Evolutionary conservation across 1,139 yeast genomes (phyloP).

Genomic region (Debaryomyces nepalensis): DNA sequence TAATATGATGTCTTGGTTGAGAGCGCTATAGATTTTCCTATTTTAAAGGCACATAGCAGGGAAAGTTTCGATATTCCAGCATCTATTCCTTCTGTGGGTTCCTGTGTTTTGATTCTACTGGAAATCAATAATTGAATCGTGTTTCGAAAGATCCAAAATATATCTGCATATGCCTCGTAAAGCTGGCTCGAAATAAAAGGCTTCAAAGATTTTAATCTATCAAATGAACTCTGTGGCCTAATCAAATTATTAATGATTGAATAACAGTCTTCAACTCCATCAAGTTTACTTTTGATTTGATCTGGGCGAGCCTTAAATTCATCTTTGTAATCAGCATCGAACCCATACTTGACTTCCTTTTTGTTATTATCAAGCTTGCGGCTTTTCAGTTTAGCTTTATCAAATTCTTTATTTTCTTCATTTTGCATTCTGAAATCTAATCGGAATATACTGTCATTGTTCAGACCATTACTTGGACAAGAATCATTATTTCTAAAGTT

Average conservation of each 20-base stretch:
- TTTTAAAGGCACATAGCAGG: conserved; percentile 31
- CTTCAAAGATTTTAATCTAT: conserved; percentile 31
- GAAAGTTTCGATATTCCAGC: conserved; percentile 26
- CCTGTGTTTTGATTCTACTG: conserved; percentile 12
- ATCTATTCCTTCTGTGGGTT: too few species aligned
- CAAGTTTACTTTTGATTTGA: background rate
- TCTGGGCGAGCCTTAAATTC: background rate
- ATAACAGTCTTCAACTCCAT: background rate
- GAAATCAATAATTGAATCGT: conserved; percentile 24
- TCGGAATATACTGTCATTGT: background rate
- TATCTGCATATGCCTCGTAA: conserved; percentile 34
- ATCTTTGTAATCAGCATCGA: conserved; percentile 8
- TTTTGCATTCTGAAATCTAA: background rate
- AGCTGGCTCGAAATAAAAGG: conserved; percentile 34
- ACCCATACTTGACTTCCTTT: background rate
- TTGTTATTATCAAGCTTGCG: background rate
- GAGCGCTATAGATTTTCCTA: conserved; percentile 41
- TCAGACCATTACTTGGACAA: background rate
- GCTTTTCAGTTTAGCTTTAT: background rate
- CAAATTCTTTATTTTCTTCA: background rate
- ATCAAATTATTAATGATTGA: conserved; percentile 13
- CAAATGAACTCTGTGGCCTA: conserved; percentile 29
- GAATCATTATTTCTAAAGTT: conserved; percentile 10
- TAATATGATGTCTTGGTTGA: conserved; percentile 42
- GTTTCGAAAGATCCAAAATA: conserved; percentile 34